Conservation (phyloP, 345 rosid genomes). For the Linum usitatissimum region DNA sequence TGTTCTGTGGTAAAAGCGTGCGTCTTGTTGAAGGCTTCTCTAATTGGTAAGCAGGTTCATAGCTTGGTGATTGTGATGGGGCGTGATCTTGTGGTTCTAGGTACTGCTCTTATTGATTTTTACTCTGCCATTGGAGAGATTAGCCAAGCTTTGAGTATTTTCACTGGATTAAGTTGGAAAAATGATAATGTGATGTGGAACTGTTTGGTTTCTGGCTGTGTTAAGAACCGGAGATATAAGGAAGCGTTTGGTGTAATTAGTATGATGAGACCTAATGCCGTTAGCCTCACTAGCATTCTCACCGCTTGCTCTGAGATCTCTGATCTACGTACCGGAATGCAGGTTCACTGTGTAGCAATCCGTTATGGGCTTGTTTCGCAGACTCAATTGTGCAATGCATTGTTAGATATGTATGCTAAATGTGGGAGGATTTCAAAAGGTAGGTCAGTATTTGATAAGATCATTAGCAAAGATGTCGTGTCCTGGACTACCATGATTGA, state of each 20-base stretch:
- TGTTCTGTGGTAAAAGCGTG: conserved; percentile 63
- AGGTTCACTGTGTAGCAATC: conserved; percentile 50
- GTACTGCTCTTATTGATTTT: conserved; percentile 62
- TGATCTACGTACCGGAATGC: conserved; percentile 53
- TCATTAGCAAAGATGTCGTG: conserved; percentile 38
- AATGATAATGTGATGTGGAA: conserved; percentile 48
- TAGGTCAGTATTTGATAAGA: conserved; percentile 31
- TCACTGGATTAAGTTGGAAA: conserved; percentile 20
- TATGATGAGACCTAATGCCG: conserved; percentile 37
- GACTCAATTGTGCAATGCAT: conserved; percentile 57
- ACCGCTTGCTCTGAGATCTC: conserved; percentile 64
- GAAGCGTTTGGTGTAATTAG: conserved; percentile 46
- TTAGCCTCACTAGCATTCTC: conserved; percentile 56
- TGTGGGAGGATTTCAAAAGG: conserved; percentile 43
- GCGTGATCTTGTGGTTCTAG: conserved; percentile 55
- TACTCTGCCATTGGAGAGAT: conserved; percentile 43
- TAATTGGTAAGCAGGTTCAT: conserved; percentile 69
- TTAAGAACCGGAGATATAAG: conserved; percentile 35
- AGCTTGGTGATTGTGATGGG: conserved; percentile 53
- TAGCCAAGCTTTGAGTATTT: conserved; percentile 51
- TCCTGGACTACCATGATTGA: conserved; percentile 80
- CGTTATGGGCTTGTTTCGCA: conserved; percentile 42
- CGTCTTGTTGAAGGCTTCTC: conserved; percentile 34
- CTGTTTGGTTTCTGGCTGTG: conserved; percentile 58
- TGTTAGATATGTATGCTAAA: conserved; percentile 72